phyloP scores from a whole-genome alignment of 441 rosid species.

The Croton laevigatus region DNA sequence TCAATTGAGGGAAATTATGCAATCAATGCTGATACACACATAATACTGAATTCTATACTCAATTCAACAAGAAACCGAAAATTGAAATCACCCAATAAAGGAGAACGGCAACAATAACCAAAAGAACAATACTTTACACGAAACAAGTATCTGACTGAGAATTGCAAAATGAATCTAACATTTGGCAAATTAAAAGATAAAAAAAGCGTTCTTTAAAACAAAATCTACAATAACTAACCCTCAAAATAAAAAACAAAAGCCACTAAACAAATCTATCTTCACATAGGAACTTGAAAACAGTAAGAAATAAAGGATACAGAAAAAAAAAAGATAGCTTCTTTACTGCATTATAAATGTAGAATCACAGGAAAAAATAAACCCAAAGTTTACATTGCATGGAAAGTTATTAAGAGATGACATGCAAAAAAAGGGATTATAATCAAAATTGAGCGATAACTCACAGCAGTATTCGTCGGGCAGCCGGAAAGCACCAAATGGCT shows the following conservation, averaged over 20 bases:
- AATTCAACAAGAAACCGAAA: not conserved
- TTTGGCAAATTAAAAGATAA: not conserved
- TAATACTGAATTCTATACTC: not conserved
- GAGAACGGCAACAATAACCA: not conserved
- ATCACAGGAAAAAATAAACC: not conserved
- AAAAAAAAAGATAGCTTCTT: not conserved
- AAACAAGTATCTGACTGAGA: not conserved
- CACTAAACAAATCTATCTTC: not conserved
- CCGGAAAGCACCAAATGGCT: conserved; percentile 12
- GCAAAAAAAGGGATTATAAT: not conserved
- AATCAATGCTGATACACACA: too few relatives aligned
- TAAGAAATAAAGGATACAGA: not conserved
- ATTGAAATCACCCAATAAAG: not conserved
- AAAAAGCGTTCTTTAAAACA: not conserved
- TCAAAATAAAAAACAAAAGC: not conserved
- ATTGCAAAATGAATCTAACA: not conserved
- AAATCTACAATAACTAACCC: not conserved
- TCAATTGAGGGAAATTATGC: too few relatives aligned
- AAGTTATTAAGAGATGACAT: not conserved
- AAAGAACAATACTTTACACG: not conserved
- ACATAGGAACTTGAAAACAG: not conserved
- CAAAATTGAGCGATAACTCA: conserved; percentile 27
- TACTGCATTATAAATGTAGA: not conserved
- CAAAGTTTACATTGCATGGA: not conserved
- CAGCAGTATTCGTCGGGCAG: conserved; percentile 19